Evolutionary conservation across 1,284 basidiomycete species (phyloP), one percentile per base, ranked within the genome.

Genomic region (Xerocomus nothofagi): DNA sequence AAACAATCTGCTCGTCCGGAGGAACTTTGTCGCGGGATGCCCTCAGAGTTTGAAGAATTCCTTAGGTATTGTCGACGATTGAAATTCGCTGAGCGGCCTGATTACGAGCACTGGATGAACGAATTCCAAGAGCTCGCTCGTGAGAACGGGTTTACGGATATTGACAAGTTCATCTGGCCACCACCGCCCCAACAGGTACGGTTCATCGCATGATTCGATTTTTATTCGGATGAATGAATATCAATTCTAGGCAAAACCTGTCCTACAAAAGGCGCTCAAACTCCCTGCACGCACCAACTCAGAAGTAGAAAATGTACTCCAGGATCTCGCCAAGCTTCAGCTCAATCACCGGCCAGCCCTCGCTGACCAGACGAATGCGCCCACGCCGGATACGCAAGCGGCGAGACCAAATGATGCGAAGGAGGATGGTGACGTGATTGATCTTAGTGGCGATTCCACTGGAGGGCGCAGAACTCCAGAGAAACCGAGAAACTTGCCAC

Each of bases 11-110:
- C 83, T 2, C 70, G 69, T 0, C 79, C 84, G 26, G 84, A 87
- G 57, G 78, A 82, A 34, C 72, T 89, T n/a, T 89, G 86, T 55
- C 75, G 75, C 42, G 82, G 83, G 6, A 69, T 89, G 17, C 86
- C 86, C 0, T 69, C 71, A 12, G 81, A 81, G 56, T 89, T 89
- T 54, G 86, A 88, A 64, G 85, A 86, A 39, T 87, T 89, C 57
- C 69, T 89, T 46, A 70, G 79, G 45, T 87, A 87, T 62, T 86
- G 82, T 59, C 73, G 86, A 43, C 73, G 77, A 64, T 70, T 89
- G 61, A 76, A 77, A 43, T 89, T 88, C 61, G 69, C 73, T n/a
- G 81, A 86, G 36, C 67, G 71, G 26, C 86, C 86, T 9, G 80
- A 88, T 60, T 89, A 89, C 52, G 69, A 66, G 4, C 61, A 63